These are phyloP conservation scores for Gypsophila paniculata DNA, from an alignment of 179 eudicot species.

Conservation along the genomic window DNA sequence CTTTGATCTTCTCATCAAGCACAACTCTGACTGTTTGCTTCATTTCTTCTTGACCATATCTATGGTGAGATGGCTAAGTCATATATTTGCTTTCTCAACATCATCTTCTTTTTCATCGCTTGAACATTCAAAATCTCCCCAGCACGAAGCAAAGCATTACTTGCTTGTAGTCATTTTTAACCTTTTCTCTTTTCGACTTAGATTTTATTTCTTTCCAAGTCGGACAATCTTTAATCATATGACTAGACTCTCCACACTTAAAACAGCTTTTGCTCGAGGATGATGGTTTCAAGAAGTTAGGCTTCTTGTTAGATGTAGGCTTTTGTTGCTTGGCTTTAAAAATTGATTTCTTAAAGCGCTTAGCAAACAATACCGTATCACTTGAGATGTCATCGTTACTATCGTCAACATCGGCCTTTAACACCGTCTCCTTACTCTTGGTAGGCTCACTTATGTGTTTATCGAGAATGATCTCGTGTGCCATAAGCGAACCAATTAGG, in stretches of 20 bases:
- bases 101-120: neutral
- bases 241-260: neutral
- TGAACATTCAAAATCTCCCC: neutral
- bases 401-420: neutral
- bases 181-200: neutral
- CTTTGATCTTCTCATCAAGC: too few species aligned
- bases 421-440: neutral
- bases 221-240: neutral
- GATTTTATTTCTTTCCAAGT: neutral
- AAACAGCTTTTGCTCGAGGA: neutral
- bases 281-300: neutral
- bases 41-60: neutral
- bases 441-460: neutral
- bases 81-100: neutral
- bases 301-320: neutral
- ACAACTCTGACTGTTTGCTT: too few species aligned
- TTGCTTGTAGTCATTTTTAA: neutral
- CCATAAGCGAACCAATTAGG: neutral
- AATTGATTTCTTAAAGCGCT: neutral
- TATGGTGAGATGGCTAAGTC: neutral
- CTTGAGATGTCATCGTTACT: neutral
- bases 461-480: neutral
- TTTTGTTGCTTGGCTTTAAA: neutral
- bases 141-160: neutral
- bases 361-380: neutral